Base-by-base conservation (phyloP, 192 early-diverging fungal genomes). In the Backusella mclennaniae region DNA sequence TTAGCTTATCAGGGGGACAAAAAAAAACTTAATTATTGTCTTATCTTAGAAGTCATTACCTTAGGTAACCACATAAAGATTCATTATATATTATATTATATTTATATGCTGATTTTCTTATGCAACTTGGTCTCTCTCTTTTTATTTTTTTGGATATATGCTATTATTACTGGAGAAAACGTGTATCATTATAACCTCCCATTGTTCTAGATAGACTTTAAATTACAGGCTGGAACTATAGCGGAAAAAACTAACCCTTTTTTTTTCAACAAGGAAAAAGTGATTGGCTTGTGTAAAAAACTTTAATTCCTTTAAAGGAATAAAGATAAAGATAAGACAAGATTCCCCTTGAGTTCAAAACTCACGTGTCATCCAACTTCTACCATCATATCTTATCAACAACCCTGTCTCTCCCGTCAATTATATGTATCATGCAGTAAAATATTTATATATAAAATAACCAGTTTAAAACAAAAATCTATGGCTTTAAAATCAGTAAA, bases 1-100 rank as follows among this genome's bases (percentile, higher is more conserved):
- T 63, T 63, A 63, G 56, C 56, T 63, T 63, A 63, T 63, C 56
- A 63, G 56, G 56, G 56, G 56, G 23, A 63, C 56, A 63, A 39
- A 39, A 33, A 33, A 9, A 59, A 63, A 63, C 56, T 29, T 63
- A 63, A 26, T 63, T 63, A 29, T 63, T 29, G 21, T 14, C 56
- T 63, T 63, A 63, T 63, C 56, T 29, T 29, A 23, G 26, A 14
- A 63, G 56, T 29, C 56, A 63, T 63, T 63, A 63, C 56, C 3
- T 63, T 63, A 63, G 56, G 56, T 63, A 63, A 63, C 56, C 56
- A 63, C 23, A 29, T 63, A 63, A 63, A 29, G 7, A 14, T 63
- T 29, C 21, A 63, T 14, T 29, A 63, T 29, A 63, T 59, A 9
- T 12, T 26, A 59, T 63, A 63, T 59, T 26, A 29, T 26, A 59